These are phyloP conservation scores for Magnolia changhungtana DNA, from an alignment of 164 flowering plant genomes.

Conservation along the genomic window DNA sequence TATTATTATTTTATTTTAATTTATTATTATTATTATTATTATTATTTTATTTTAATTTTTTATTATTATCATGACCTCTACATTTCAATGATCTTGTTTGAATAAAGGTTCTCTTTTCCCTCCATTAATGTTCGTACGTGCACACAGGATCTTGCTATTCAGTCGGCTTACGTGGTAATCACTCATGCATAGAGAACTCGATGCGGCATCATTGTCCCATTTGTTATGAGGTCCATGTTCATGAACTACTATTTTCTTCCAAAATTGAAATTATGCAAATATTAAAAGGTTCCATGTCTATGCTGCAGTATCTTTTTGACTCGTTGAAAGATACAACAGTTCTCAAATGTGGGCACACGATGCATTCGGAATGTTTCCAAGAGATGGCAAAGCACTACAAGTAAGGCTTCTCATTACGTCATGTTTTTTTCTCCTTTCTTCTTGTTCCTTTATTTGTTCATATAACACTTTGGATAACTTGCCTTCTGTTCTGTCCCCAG, in stretches of 20 bases:
- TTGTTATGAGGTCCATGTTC: conserved; percentile 72
- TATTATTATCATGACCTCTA: neutral
- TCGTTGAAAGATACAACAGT: conserved; percentile 77
- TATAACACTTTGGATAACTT: neutral
- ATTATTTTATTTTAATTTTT: too few relatives aligned
- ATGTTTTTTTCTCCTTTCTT: neutral
- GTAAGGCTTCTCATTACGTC: conserved; percentile 35
- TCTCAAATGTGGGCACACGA: conserved; percentile 95
- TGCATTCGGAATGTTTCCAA: conserved; percentile 72
- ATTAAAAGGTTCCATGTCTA: neutral
- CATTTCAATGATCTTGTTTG: neutral
- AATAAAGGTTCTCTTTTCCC: neutral
- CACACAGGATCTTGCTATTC: conserved; percentile 77
- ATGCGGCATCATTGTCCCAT: conserved; percentile 90
- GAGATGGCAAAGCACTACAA: conserved; percentile 80
- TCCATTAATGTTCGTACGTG: neutral
- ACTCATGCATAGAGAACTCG: conserved; percentile 80
- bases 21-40: too few relatives aligned
- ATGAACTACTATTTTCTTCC: conserved; percentile 1
- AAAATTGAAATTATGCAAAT: neutral
- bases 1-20: too few relatives aligned
- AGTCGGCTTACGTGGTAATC: conserved; percentile 54
- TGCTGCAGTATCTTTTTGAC: conserved; percentile 81
- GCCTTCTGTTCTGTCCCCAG: conserved; percentile 28
- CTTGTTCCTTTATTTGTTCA: neutral